Base-by-base conservation (phyloP, 441 rosid species). In the Hura crepitans region DNA sequence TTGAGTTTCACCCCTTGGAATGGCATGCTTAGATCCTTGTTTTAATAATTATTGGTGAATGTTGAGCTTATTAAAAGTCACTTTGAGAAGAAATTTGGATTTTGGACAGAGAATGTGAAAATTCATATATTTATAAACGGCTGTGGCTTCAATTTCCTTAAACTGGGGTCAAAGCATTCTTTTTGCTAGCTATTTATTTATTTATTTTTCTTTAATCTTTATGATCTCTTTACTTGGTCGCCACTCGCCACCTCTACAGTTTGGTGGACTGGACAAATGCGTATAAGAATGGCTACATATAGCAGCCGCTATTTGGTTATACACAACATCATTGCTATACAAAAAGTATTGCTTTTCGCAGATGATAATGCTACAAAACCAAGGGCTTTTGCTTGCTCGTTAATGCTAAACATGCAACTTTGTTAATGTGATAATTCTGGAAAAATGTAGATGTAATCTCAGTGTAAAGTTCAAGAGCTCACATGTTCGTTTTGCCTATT, bases 161-260 rank as follows among this genome's bases (percentile, higher is more conserved):
- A 66, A 89, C 85, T 77, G 72, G 77, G 82, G 81, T 78, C 62
- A 68, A 91, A 86, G 90, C 86, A 72, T 82, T 42, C 65, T 42
- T 42, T 45, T 51, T 39, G 35, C 50, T 58, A 59, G n/a, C n/a
- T n/a, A n/a, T n/a, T n/a, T n/a, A n/a, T n/a, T n/a, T n/a, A n/a
- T n/a, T n/a, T n/a, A n/a, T n/a, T n/a, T 64, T 69, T 72, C 74
- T 74, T 72, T 72, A 27, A 20, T 31, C 7, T 28, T 42, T 42
- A 35, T 2, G 54, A 33, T 83, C 85, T 83, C 97, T 92, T 89
- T 68, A 81, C 97, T 89, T 89, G n/a, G 96, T 84, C 96, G 96
- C 81, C 83, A 77, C 77, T 77, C 76, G 76, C 68, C 65, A 46
- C 55, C 49, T 84, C 81, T 80, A 75, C 72, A 65, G 77, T 89